These are phyloP conservation scores for Kalanchoe fedtschenkoi DNA, from an alignment of 164 flowering plant species.

Conservation along the genomic window DNA sequence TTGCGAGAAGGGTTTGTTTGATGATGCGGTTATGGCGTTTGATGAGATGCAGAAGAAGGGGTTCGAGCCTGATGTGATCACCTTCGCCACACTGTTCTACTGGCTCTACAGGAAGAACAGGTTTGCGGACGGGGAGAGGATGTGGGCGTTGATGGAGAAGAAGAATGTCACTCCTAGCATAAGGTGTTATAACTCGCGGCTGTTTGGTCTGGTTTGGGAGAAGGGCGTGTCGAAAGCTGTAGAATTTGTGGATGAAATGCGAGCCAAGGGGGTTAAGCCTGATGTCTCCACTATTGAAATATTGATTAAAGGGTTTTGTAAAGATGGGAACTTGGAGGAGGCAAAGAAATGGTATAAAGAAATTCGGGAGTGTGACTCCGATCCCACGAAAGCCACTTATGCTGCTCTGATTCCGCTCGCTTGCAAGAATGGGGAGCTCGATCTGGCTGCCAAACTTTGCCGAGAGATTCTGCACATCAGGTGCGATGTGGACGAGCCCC, in stretches of 20 bases:
- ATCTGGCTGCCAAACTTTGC: conserved; percentile 23
- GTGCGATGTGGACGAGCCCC: conserved; percentile 4
- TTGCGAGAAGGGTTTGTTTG: conserved; percentile 31
- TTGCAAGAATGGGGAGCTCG: conserved; percentile 31
- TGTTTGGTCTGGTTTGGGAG: conserved; percentile 22
- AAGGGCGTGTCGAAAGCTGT: conserved; percentile 22
- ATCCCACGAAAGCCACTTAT: conserved; percentile 15
- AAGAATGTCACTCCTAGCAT: conserved; percentile 26
- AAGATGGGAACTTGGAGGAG: conserved; percentile 24
- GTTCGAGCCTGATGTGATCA: conserved; percentile 24
- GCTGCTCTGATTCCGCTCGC: conserved; percentile 20
- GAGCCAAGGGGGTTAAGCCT: conserved; percentile 19
- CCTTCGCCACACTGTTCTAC: conserved; percentile 32
- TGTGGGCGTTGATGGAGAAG: conserved; percentile 43
- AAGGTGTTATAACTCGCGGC: conserved; percentile 30
- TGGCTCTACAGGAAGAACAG: conserved; percentile 18
- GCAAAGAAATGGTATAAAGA: conserved; percentile 29
- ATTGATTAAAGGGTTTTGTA: conserved; percentile 30
- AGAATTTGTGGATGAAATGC: conserved; percentile 24
- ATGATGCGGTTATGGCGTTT: conserved; percentile 25
- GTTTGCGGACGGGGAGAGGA: conserved; percentile 30
- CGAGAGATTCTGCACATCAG: conserved; percentile 13
- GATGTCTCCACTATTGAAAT: conserved; percentile 24
- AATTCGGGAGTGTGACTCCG: conserved; percentile 10
- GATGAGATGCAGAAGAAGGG: conserved; percentile 42